phyloP scores from a whole-genome alignment of 768 basidiomycete species.

The Trametes sanguinea region DNA sequence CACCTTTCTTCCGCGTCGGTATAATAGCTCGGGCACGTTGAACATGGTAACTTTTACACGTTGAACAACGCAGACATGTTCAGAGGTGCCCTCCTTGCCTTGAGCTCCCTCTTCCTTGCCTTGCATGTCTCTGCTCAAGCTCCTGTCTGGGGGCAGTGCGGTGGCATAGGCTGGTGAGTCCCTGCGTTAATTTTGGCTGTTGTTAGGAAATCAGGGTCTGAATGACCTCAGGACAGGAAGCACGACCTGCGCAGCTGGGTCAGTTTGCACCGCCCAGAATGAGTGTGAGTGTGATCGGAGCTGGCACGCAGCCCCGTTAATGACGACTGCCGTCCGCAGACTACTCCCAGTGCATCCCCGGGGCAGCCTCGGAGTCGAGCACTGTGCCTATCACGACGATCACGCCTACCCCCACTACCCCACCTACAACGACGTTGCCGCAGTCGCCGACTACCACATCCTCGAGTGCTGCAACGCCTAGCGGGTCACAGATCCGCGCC shows the following conservation, averaged over 20 bases:
- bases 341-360: constrained; percentile 57
- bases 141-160: constrained; percentile 30
- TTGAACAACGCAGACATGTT: constrained; percentile 9
- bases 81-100: neutral
- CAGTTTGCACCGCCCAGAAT: constrained; percentile 27
- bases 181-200: neutral
- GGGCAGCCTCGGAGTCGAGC: constrained; percentile 23
- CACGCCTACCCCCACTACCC: constrained; percentile 24
- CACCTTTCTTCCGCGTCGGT: constrained; percentile 16
- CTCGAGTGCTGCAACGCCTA: constrained; percentile 30
- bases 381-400: constrained; percentile 29
- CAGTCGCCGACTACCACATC: constrained; percentile 33
- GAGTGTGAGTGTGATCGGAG: constrained; percentile 22
- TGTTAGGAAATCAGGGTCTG: neutral
- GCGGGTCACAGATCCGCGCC: constrained; percentile 51
- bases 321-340: constrained; percentile 34
- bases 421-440: constrained; percentile 38
- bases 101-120: constrained; percentile 15
- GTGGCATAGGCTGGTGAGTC: constrained; percentile 33
- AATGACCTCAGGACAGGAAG: constrained; percentile 25
- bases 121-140: constrained; percentile 24
- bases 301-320: constrained; percentile 5
- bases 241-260: constrained; percentile 28
- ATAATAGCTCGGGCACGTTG: neutral
- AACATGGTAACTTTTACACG: neutral